Percentiles rank a stretch among this genome's conserved stretches.
These are phyloP conservation scores for Yamadazyma atlantica DNA, from an alignment of 1,139 yeast genomes.

Conservation along the genomic window DNA sequence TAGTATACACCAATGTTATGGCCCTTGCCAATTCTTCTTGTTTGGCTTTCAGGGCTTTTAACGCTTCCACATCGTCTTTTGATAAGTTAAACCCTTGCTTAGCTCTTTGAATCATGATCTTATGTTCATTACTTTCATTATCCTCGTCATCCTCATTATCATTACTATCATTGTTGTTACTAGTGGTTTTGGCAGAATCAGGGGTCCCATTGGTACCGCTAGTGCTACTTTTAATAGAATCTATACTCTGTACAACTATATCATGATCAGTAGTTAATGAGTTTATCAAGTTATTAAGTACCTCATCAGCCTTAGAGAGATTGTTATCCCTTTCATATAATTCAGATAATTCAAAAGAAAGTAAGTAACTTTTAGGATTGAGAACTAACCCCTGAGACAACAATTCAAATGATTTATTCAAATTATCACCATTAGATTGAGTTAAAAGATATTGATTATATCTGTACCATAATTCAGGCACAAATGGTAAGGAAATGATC, in stretches of 20 bases:
- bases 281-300: conserved; percentile 51
- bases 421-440: conserved; percentile 23
- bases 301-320: conserved; percentile 49
- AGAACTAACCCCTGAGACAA: conserved; percentile 57
- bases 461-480: conserved; percentile 86
- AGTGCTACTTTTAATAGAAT: conserved; percentile 22
- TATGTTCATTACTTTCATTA: conserved; percentile 14
- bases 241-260: conserved; percentile 21
- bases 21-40: conserved; percentile 29
- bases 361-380: conserved; percentile 70
- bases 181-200: conserved; percentile 3
- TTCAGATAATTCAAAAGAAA: conserved; percentile 71
- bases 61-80: conserved; percentile 25
- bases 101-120: conserved; percentile 5
- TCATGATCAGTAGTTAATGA: conserved; percentile 35
- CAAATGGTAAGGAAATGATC: conserved; percentile 63
- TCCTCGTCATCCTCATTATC: conserved; percentile 19
- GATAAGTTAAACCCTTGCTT: conserved; percentile 18
- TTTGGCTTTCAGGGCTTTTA: conserved; percentile 22
- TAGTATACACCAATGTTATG: conserved; percentile 53
- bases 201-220: conserved; percentile 6
- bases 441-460: conserved; percentile 40
- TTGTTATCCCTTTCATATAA: conserved; percentile 61
- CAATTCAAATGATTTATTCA: conserved; percentile 36
- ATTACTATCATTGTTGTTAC: conserved; percentile 13